Percentiles rank a stretch among this genome's conserved stretches.
Evolutionary conservation across 768 basidiomycete species (phyloP).

Genomic region (Suillus fuscotomentosus): DNA sequence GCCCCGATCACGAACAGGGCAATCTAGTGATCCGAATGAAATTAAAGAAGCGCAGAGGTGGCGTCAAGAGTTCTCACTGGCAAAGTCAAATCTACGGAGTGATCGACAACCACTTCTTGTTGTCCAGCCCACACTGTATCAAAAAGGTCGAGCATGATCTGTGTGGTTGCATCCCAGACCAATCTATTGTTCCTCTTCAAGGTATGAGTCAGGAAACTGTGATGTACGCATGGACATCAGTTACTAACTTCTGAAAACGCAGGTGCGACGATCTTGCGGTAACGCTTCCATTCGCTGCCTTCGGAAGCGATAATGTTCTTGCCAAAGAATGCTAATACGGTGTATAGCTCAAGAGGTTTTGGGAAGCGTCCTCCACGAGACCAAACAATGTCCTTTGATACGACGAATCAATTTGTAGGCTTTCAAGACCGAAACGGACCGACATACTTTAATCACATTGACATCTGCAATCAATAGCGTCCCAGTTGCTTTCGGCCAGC

Average conservation of each 20-base stretch:
- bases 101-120: conserved; percentile 39
- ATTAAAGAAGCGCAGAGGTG: conserved; percentile 19
- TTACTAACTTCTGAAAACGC: conserved; percentile 45
- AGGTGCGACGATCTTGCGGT: conserved; percentile 61
- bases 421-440: neutral
- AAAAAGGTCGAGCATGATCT: conserved; percentile 43
- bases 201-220: neutral
- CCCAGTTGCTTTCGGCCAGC: conserved; percentile 11
- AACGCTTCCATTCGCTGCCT: conserved; percentile 64
- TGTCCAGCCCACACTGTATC: conserved; percentile 47
- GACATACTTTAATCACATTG: conserved; percentile 36
- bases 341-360: conserved; percentile 51
- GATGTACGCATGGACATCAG: neutral
- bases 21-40: conserved; percentile 33
- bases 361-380: conserved; percentile 40
- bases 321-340: conserved; percentile 49
- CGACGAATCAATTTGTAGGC: neutral
- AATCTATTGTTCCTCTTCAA: conserved; percentile 29
- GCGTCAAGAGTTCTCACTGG: conserved; percentile 36
- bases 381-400: conserved; percentile 19
- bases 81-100: conserved; percentile 51
- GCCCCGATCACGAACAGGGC: conserved; percentile 55
- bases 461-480: conserved; percentile 34
- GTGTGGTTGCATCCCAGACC: conserved; percentile 47
- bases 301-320: conserved; percentile 65